A percentile compares a stretch with the other conserved stretches of the same genome.
These are phyloP conservation scores for Trypanosoma cruzi DNA, from an alignment of 208 protist genomes.

Conservation along the genomic window DNA sequence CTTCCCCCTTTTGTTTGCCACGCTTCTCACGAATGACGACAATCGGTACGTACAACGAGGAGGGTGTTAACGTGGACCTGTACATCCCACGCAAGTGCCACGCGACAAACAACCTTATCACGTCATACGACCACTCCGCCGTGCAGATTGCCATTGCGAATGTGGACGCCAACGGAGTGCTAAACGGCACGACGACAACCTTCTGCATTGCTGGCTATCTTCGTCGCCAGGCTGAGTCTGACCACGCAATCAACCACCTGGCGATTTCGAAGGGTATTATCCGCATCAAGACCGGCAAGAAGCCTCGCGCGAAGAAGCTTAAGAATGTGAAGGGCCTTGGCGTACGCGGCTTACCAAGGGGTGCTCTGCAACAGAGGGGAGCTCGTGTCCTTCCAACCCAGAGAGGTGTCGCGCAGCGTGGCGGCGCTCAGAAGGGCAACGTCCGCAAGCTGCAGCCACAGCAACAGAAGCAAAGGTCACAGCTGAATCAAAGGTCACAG, in stretches of 20 bases:
- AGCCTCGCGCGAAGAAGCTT: constrained; percentile 57
- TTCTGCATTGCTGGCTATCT: constrained; percentile 96
- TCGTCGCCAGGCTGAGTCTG: constrained; percentile 91
- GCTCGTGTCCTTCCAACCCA: constrained; percentile 6
- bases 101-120: constrained; percentile 95
- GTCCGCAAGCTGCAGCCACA: constrained; percentile 15
- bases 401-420: constrained; percentile 32
- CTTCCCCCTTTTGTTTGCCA: too few relatives aligned
- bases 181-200: constrained; percentile 92
- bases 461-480: too few relatives aligned
- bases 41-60: constrained; percentile 93
- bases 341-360: constrained; percentile 15
- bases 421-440: constrained; percentile 10
- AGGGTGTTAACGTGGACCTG: constrained; percentile 93
- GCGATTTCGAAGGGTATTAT: constrained; percentile 80
- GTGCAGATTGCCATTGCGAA: constrained; percentile 96
- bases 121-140: constrained; percentile 94
- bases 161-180: constrained; percentile 91
- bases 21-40: constrained; percentile 54
- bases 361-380: constrained; percentile 13
- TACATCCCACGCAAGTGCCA: constrained; percentile 98
- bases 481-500: too few relatives aligned
- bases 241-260: constrained; percentile 96
- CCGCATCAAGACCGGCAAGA: constrained; percentile 87
- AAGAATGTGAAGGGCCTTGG: constrained; percentile 43